Conservation (phyloP, 352 stramenopile species). For the Phytopythium vexans region DNA sequence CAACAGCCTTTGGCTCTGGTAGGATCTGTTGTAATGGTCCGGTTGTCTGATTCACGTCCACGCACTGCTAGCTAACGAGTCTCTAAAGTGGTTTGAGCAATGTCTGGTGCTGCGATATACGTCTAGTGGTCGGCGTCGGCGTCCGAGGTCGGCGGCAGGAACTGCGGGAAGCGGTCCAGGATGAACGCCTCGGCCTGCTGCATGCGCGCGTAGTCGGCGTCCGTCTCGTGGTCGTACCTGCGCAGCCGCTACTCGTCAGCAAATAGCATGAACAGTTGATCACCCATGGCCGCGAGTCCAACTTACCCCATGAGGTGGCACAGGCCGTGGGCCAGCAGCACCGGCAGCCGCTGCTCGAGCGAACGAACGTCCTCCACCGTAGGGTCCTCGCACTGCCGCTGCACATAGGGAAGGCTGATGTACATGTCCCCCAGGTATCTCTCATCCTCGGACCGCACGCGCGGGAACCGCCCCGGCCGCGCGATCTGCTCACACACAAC, state of each 20-base stretch:
- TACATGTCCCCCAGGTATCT: constrained; percentile 84
- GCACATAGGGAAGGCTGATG: constrained; percentile 79
- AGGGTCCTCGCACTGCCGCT: constrained; percentile 59
- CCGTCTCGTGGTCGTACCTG: constrained; percentile 80
- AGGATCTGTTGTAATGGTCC: too few species aligned
- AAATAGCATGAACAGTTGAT: background rate
- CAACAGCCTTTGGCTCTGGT: too few species aligned
- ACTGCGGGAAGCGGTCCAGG: constrained; percentile 45
- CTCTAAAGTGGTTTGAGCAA: too few species aligned
- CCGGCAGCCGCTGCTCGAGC: constrained; percentile 62
- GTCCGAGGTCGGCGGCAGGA: constrained; percentile 25
- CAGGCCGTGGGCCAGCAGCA: constrained; percentile 75
- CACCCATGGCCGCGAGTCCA: background rate
- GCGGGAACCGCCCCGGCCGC: constrained; percentile 55
- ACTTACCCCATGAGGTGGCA: constrained; percentile 60
- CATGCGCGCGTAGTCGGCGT: constrained; percentile 79
- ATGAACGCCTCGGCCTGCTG: constrained; percentile 67
- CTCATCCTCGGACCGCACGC: constrained; percentile 42
- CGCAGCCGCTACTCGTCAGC: background rate
- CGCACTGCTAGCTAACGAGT: too few species aligned
- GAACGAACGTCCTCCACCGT: constrained; percentile 50
- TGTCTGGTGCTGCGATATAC: too few species aligned
- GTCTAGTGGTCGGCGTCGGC: background rate
- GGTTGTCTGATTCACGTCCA: too few species aligned
- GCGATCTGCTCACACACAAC: constrained; percentile 31